Base-by-base conservation (phyloP, 169 alveolate species). In the Ichthyophthirius multifiliis region DNA sequence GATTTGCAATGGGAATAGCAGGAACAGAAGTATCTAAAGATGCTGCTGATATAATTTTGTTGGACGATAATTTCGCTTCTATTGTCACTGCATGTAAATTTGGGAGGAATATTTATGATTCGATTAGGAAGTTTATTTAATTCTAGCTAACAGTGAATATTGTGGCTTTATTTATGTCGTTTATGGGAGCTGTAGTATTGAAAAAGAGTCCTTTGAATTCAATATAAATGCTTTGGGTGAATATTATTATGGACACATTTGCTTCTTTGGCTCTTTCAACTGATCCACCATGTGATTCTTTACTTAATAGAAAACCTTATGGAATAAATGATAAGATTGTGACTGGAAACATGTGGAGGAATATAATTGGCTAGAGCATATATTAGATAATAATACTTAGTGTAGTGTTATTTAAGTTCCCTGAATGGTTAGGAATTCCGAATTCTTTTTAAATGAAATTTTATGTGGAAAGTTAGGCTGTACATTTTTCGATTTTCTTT, bases 1-100 rank as follows among this genome's bases (percentile, higher is more conserved):
- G 99, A n/a, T 94, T 96, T 74, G 96, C 98, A 45, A 96, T 97
- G 98, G 98, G 98, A 35, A 95, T 96, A 35, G 95, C 97, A 75
- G 96, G 98, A 65, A 95, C 99, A 31, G 76, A 65, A 5, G 76
- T 86, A n/a, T 93, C 95, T 18, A 89, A 90, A 67, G 93, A 90
- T 65, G 95, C 95, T 37, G 90, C 95, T 15, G 96, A 90, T 76
- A 90, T 93, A n/a, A 89, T 93, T 44, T 75, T 93, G 45, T 74
- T 93, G 5, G 95, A 93, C 82, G 96, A 93, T 81, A 87, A 92
- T 71, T 93, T 93, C 65, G 73, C 90, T 30, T 90, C 95, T 27
- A 93, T 90, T 31, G 91, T 90, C 0, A 89, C 92, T 20, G 95
- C 95, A 16, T 73, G 91, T 10, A 82, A 83, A 64, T 92, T 92